phyloP scores from a whole-genome alignment of 768 basidiomycete genomes.

The Leccinum fibrillosum region DNA sequence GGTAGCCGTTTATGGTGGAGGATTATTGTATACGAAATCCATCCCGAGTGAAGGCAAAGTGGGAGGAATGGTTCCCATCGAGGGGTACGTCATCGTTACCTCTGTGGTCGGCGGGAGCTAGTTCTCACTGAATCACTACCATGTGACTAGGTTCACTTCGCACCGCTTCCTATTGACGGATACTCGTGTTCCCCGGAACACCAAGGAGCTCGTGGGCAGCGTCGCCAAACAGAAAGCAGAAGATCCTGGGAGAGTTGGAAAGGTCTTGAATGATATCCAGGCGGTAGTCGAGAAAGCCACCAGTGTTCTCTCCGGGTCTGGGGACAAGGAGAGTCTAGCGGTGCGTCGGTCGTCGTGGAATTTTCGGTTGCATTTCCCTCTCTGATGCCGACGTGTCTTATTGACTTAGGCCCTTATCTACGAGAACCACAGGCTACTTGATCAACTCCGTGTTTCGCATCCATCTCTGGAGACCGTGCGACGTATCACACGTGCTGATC shows the following conservation, averaged over 20 bases:
- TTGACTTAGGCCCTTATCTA: conserved; percentile 64
- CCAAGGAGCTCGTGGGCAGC: conserved; percentile 90
- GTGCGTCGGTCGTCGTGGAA: conserved; percentile 41
- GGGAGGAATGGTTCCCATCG: conserved; percentile 80
- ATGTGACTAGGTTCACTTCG: conserved; percentile 72
- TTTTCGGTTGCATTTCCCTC: not conserved
- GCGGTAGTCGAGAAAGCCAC: conserved; percentile 80
- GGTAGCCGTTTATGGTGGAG: conserved; percentile 89
- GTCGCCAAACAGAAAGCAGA: conserved; percentile 70
- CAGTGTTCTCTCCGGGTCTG: conserved; percentile 62
- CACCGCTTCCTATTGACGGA: conserved; percentile 89
- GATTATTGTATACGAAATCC: conserved; percentile 81
- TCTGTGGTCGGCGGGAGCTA: not conserved
- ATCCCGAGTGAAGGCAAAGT: conserved; percentile 54
- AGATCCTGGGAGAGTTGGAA: conserved; percentile 85
- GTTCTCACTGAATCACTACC: conserved; percentile 5
- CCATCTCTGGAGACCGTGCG: conserved; percentile 80
- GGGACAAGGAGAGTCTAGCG: conserved; percentile 32
- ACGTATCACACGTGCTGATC: conserved; percentile 57
- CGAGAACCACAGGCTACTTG: conserved; percentile 87
- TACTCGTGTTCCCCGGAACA: conserved; percentile 90
- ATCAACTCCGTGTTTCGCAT: conserved; percentile 87
- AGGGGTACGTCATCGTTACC: conserved; percentile 57
- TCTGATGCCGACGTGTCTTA: not conserved
- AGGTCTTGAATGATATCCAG: conserved; percentile 78